These are phyloP conservation scores for Collybia sordida DNA, from an alignment of 768 basidiomycete genomes.

Conservation along the genomic window DNA sequence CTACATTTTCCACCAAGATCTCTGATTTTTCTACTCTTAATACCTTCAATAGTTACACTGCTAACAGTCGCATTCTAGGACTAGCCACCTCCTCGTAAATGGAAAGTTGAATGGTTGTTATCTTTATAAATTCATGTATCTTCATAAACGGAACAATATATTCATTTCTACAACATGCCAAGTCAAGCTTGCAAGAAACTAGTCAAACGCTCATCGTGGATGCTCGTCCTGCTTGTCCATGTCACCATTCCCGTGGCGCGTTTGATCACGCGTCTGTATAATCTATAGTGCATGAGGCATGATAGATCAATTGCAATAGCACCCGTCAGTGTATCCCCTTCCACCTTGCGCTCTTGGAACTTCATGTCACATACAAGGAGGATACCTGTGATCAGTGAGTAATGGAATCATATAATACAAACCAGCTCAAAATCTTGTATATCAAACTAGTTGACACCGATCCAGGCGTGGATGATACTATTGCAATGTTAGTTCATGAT, in stretches of 20 bases:
- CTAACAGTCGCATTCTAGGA: background rate
- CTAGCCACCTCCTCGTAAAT: no score
- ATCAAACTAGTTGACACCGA: conserved; percentile 75
- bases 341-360: no score
- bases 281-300: no score
- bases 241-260: background rate
- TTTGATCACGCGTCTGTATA: background rate
- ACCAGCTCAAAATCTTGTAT: background rate
- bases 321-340: no score
- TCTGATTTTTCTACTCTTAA: conserved; percentile 47
- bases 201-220: no score
- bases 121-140: no score
- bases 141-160: no score
- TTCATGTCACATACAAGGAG: conserved; percentile 1
- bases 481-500: conserved; percentile 62
- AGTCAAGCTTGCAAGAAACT: no score
- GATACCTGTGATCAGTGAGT: conserved; percentile 70
- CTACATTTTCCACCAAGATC: conserved; percentile 78
- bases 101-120: no score
- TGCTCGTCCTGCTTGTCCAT: no score
- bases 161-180: no score
- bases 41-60: background rate
- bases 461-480: conserved; percentile 80
- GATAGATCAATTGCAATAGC: no score
- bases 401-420: background rate